These are phyloP conservation scores for Xylariaceae sp. DNA, from an alignment of 2,329 filamentous ascomycete species.

Conservation along the genomic window DNA sequence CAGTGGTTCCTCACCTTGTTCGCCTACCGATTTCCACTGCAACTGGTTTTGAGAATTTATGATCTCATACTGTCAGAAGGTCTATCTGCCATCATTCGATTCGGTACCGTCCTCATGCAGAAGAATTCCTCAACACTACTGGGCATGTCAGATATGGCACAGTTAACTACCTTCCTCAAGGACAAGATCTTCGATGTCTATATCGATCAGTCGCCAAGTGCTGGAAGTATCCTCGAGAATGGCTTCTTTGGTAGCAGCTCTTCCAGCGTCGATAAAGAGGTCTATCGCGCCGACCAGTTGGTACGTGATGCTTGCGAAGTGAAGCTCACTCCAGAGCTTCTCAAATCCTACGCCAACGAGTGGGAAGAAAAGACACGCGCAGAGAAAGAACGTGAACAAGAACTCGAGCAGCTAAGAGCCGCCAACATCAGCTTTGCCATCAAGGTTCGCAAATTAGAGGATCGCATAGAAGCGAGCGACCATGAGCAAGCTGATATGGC, in stretches of 20 bases:
- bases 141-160: conserved; percentile 84
- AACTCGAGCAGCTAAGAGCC: conserved; percentile 69
- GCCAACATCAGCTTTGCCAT: conserved; percentile 64
- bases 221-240: conserved; percentile 89
- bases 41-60: conserved; percentile 93
- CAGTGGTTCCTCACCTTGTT: conserved; percentile 99
- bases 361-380: conserved; percentile 88
- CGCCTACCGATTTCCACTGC: conserved; percentile 92
- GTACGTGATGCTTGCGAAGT: conserved; percentile 89
- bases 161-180: conserved; percentile 84
- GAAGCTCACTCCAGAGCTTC: conserved; percentile 75
- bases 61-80: conserved; percentile 93
- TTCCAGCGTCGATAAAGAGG: conserved; percentile 85
- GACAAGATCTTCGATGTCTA: conserved; percentile 95
- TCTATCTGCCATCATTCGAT: conserved; percentile 87
- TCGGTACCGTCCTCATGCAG: conserved; percentile 93
- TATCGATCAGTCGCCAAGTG: conserved; percentile 88
- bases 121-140: conserved; percentile 80
- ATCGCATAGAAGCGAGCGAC: conserved; percentile 83
- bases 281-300: conserved; percentile 90
- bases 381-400: conserved; percentile 77
- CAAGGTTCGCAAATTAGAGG: conserved; percentile 80
- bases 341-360: conserved; percentile 76
- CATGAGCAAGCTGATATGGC: conserved; percentile 86
- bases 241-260: conserved; percentile 95